phyloP scores from a whole-genome alignment of 2,329 filamentous ascomycete species.

The Sporothrix curviconia region DNA sequence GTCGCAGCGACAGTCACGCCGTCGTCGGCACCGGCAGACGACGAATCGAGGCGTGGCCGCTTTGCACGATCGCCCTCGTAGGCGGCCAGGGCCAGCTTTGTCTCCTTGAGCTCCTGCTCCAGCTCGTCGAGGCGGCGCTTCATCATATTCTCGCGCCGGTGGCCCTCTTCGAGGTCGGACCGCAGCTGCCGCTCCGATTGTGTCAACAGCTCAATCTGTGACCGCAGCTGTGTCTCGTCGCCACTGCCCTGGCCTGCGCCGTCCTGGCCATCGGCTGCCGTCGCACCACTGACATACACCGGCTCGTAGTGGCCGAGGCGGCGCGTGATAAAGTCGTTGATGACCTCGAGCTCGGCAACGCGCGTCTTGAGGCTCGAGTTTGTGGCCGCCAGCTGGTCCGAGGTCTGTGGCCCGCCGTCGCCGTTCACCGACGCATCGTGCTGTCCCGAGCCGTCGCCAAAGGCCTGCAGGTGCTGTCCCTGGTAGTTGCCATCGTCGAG shows the following conservation, averaged over 20 bases:
- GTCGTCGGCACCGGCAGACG: background rate
- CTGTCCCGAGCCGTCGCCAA: conserved; percentile 40
- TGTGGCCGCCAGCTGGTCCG: conserved; percentile 70
- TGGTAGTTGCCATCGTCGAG: conserved; percentile 68
- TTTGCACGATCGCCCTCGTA: conserved; percentile 27
- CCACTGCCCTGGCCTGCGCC: conserved; percentile 29
- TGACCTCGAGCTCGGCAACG: conserved; percentile 90
- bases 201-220: conserved; percentile 46
- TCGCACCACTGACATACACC: conserved; percentile 52
- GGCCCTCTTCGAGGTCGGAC: conserved; percentile 65
- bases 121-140: conserved; percentile 78
- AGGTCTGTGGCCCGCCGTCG: conserved; percentile 58
- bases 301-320: conserved; percentile 63
- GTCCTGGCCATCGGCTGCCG: conserved; percentile 25
- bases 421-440: conserved; percentile 45
- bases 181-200: conserved; percentile 52
- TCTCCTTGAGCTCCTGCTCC: conserved; percentile 50
- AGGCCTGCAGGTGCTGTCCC: conserved; percentile 41
- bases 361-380: conserved; percentile 90
- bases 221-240: conserved; percentile 49
- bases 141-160: conserved; percentile 71
- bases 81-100: conserved; percentile 23
- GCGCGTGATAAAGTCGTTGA: conserved; percentile 75
- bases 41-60: conserved; percentile 24
- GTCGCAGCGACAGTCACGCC: conserved; percentile 1